These are phyloP conservation scores for Lachnellula occidentalis DNA, from an alignment of 2,329 filamentous ascomycete species.

Conservation along the genomic window DNA sequence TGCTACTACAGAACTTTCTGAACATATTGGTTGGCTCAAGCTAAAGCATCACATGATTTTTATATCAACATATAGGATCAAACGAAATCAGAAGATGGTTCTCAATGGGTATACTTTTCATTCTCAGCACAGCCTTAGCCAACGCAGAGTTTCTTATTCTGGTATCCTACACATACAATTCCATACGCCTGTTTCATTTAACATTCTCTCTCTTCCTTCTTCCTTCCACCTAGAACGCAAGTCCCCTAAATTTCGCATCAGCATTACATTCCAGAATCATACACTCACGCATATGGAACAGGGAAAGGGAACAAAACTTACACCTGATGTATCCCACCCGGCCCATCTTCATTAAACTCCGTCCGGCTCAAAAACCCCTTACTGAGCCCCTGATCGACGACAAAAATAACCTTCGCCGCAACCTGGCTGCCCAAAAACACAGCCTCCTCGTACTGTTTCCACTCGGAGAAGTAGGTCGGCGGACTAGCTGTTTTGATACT, in stretches of 20 bases:
- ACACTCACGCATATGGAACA: background rate
- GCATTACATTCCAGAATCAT: background rate
- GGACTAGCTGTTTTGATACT: slow-evolving; percentile 60
- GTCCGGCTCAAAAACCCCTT: slow-evolving; percentile 64
- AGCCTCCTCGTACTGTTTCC: slow-evolving; percentile 51
- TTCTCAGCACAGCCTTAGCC: too few relatives aligned
- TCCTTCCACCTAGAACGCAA: background rate
- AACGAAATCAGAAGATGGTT: too few relatives aligned
- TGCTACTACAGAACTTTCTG: too few relatives aligned
- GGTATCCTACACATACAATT: background rate
- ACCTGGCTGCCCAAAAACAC: slow-evolving; percentile 68
- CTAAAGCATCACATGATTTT: too few relatives aligned
- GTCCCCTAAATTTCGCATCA: background rate
- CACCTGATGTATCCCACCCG: slow-evolving; percentile 32
- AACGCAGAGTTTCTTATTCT: background rate
- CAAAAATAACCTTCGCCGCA: slow-evolving; percentile 65
- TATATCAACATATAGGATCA: too few relatives aligned
- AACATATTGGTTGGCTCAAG: too few relatives aligned
- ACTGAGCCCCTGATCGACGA: slow-evolving; percentile 54
- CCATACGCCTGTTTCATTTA: background rate
- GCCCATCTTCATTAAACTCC: slow-evolving; percentile 32
- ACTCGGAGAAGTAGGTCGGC: slow-evolving; percentile 70
- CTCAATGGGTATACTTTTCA: too few relatives aligned
- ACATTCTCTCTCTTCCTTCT: too few relatives aligned
- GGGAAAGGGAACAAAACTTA: slow-evolving; percentile 17